A percentile compares a stretch with the other conserved stretches of the same genome.
Conservation (phyloP, 768 basidiomycete species). For the Hygrophorus russula region DNA sequence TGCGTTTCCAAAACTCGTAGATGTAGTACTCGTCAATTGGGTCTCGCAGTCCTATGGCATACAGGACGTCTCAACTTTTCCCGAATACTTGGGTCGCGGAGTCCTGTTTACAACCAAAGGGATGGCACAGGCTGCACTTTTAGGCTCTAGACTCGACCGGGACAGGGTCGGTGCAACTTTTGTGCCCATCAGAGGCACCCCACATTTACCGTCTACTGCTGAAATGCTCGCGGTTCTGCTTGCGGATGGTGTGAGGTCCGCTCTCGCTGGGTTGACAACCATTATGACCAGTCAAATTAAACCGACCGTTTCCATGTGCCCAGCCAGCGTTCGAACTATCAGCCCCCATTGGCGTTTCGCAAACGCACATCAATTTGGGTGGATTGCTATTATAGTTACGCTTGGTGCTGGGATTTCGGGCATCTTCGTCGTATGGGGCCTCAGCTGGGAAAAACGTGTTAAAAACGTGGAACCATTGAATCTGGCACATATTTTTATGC, state of each 20-base stretch:
- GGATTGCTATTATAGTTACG: not conserved
- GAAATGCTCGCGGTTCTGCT: not conserved
- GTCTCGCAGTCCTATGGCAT: not conserved
- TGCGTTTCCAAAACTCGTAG: not conserved
- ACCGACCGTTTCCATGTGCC: not conserved
- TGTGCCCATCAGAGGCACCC: not conserved
- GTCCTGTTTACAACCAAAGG: not conserved
- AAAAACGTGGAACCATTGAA: not conserved
- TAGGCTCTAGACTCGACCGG: not conserved
- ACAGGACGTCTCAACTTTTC: not conserved
- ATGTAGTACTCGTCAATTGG: not conserved
- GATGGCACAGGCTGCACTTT: not conserved
- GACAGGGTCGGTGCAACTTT: not conserved
- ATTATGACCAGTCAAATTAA: not conserved
- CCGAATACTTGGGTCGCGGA: not conserved
- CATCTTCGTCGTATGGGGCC: not conserved
- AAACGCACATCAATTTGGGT: not conserved
- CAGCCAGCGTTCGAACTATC: not conserved
- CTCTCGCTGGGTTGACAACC: not conserved
- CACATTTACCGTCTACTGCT: not conserved
- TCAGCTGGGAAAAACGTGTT: not conserved
- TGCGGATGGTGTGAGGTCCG: not conserved
- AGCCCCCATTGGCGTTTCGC: not conserved
- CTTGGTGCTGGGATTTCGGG: not conserved
- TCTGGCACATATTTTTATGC: not conserved